phyloP scores from a whole-genome alignment of 2,329 filamentous ascomycete species.

The Tothia fuscella region DNA sequence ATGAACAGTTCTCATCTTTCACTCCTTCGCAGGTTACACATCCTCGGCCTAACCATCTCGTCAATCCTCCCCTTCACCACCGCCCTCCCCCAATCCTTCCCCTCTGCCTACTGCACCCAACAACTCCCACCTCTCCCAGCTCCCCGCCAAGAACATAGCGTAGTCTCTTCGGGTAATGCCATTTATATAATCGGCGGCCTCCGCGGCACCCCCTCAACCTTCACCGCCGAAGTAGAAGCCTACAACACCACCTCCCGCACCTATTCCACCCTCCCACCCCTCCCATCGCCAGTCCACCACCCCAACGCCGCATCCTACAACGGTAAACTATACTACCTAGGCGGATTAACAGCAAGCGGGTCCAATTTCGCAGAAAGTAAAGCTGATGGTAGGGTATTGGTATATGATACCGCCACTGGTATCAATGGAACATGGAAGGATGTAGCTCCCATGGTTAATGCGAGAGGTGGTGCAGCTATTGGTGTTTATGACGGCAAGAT shows the following conservation, averaged over 20 bases:
- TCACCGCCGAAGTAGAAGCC: background rate
- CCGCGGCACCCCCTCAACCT: background rate
- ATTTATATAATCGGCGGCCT: background rate
- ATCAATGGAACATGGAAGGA: slow-evolving; percentile 13
- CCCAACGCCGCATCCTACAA: slow-evolving; percentile 16
- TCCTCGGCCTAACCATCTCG: too few relatives aligned
- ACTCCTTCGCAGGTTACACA: too few relatives aligned
- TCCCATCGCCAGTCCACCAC: slow-evolving; percentile 18
- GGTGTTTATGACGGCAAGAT: slow-evolving; percentile 15
- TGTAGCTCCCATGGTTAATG: slow-evolving; percentile 11
- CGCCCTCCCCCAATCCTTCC: background rate
- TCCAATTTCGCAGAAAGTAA: slow-evolving; percentile 12
- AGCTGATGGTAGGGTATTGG: slow-evolving; percentile 12
- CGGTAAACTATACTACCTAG: slow-evolving; percentile 17
- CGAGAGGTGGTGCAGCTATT: slow-evolving; percentile 16
- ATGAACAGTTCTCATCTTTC: too few relatives aligned
- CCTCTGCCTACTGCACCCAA: background rate
- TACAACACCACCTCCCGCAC: slow-evolving; percentile 11
- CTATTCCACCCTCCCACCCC: slow-evolving; percentile 14
- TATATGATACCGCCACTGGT: slow-evolving; percentile 14
- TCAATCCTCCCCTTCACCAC: background rate
- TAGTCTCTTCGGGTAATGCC: background rate
- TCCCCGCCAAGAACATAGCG: background rate
- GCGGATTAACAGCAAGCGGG: slow-evolving; percentile 14
- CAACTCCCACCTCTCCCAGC: background rate